Conservation (phyloP, 352 stramenopile species). For the Phytophthora capsici region DNA sequence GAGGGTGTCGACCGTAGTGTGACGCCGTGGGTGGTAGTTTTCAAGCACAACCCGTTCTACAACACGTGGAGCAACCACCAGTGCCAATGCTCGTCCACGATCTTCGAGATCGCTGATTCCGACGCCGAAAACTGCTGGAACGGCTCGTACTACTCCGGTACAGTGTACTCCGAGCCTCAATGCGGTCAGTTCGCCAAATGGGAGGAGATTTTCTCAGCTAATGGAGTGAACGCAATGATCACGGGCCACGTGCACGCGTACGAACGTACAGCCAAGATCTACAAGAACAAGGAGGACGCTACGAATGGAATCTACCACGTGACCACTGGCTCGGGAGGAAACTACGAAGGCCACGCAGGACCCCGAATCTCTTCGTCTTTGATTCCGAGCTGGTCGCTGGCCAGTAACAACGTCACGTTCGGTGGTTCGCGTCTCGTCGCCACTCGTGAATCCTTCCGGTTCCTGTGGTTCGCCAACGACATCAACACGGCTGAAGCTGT, state of each 20-base stretch:
- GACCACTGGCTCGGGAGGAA: conserved; percentile 53
- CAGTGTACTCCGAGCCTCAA: conserved; percentile 44
- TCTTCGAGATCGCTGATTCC: conserved; percentile 44
- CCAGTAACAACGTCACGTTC: conserved; percentile 50
- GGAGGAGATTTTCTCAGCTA: conserved; percentile 50
- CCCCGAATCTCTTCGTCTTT: conserved; percentile 34
- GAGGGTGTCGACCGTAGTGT: conserved; percentile 58
- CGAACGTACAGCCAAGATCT: conserved; percentile 55
- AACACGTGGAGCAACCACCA: conserved; percentile 72
- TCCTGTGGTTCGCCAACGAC: conserved; percentile 58
- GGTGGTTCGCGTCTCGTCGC: conserved; percentile 54
- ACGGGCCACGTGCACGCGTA: conserved; percentile 62
- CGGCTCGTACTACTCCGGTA: conserved; percentile 48
- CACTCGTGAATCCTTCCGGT: conserved; percentile 51
- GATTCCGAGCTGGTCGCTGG: conserved; percentile 50
- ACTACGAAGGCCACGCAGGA: conserved; percentile 57
- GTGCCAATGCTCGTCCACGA: conserved; percentile 48
- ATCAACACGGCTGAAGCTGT: conserved; percentile 39
- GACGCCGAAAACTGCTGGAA: conserved; percentile 55
- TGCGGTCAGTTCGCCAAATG: conserved; percentile 54
- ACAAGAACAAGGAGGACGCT: conserved; percentile 53
- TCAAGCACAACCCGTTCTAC: conserved; percentile 77
- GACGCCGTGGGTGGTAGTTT: conserved; percentile 86
- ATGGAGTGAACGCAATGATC: conserved; percentile 52
- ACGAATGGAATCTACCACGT: conserved; percentile 54